phyloP scores from a whole-genome alignment of 805 yeast species.

The Cyberlindnera misumaiensis region DNA sequence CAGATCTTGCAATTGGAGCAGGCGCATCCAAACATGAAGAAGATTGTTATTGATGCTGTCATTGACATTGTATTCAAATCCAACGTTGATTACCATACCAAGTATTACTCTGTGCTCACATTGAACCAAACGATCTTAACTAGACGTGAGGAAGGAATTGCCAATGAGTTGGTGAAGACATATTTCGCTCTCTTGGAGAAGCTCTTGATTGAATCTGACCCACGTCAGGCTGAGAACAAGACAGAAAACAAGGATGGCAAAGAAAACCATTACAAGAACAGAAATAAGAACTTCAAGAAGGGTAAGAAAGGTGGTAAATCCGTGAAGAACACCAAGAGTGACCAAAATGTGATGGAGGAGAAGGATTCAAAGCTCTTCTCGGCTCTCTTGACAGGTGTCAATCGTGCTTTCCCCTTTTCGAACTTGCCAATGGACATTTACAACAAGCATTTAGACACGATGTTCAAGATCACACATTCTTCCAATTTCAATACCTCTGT shows the following conservation, averaged over 20 bases:
- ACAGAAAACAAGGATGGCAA: slow-evolving; percentile 28
- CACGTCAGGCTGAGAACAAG: slow-evolving; percentile 34
- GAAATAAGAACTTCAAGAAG: slow-evolving; percentile 70
- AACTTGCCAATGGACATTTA: slow-evolving; percentile 64
- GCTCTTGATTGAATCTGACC: slow-evolving; percentile 62
- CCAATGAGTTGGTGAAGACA: slow-evolving; percentile 75
- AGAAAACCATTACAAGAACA: slow-evolving; percentile 47
- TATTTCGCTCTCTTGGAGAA: slow-evolving; percentile 86
- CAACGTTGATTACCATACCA: slow-evolving; percentile 75
- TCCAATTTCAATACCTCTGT: slow-evolving; percentile 90
- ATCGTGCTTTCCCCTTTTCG: slow-evolving; percentile 93
- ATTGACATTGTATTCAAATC: slow-evolving; percentile 74
- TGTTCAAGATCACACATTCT: slow-evolving; percentile 87
- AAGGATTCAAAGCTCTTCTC: slow-evolving; percentile 79
- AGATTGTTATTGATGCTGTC: slow-evolving; percentile 69
- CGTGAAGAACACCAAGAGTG: slow-evolving; percentile 58
- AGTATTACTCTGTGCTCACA: slow-evolving; percentile 82
- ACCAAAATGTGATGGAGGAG: slow-evolving; percentile 63
- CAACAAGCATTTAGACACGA: slow-evolving; percentile 70
- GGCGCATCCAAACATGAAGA: slow-evolving; percentile 94
- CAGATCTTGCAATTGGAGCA: slow-evolving; percentile 75
- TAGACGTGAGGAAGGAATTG: slow-evolving; percentile 67
- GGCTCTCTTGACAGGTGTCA: slow-evolving; percentile 88
- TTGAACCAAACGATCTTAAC: slow-evolving; percentile 89
- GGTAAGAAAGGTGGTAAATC: slow-evolving; percentile 88